phyloP scores from a whole-genome alignment of 176 grass and related monocot genomes.

The Oryza brachyantha region DNA sequence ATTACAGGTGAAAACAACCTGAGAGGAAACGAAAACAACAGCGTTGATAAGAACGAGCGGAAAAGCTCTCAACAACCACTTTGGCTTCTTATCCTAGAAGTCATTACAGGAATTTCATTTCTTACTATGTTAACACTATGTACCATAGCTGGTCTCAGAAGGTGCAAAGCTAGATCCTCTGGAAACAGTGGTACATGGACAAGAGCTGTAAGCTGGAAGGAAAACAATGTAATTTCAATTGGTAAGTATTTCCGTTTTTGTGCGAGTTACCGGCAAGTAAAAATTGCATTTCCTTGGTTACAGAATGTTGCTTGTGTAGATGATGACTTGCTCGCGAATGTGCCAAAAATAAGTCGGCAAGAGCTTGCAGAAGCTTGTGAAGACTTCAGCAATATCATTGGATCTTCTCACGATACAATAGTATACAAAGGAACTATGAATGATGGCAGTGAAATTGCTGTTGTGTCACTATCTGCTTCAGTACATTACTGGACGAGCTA shows the following conservation, averaged over 20 bases:
- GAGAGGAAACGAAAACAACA: neutral
- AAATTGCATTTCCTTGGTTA: neutral
- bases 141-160: slow-evolving; percentile 30
- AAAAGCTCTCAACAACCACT: slow-evolving; percentile 49
- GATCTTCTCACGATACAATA: slow-evolving; percentile 71
- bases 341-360: slow-evolving; percentile 58
- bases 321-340: slow-evolving; percentile 51
- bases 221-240: slow-evolving; percentile 60
- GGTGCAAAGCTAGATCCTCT: slow-evolving; percentile 50
- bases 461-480: slow-evolving; percentile 67
- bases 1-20: slow-evolving; percentile 65
- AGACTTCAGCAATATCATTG: slow-evolving; percentile 99
- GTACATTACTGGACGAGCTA: slow-evolving; percentile 67
- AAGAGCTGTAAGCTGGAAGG: slow-evolving; percentile 70
- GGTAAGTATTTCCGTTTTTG: slow-evolving; percentile 44
- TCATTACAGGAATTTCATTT: slow-evolving; percentile 46
- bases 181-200: slow-evolving; percentile 28
- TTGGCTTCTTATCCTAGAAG: slow-evolving; percentile 87
- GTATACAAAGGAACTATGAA: slow-evolving; percentile 91
- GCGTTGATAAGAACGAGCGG: slow-evolving; percentile 4
- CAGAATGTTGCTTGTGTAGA: slow-evolving; percentile 40
- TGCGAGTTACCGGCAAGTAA: neutral
- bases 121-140: slow-evolving; percentile 51
- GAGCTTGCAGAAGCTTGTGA: slow-evolving; percentile 84
- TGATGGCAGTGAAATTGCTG: slow-evolving; percentile 79